Evolutionary conservation across 2,329 filamentous ascomycete genomes (phyloP).

Genomic region (Penicillium sp.): DNA sequence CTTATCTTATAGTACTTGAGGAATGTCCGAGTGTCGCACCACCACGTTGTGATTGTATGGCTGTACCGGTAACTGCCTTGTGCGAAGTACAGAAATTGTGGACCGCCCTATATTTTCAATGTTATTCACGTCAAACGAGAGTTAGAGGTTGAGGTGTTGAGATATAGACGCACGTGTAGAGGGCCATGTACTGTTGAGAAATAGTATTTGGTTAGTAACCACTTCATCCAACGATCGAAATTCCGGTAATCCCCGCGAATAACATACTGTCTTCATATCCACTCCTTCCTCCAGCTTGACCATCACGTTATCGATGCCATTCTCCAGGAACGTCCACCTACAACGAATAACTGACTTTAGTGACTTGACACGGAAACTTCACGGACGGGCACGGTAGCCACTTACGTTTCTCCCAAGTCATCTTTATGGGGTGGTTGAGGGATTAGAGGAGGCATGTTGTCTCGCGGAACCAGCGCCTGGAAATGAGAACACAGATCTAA

Average conservation of each 20-base stretch:
- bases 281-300: conserved; percentile 87
- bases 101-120: conserved; percentile 66
- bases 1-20: neutral
- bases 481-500: neutral
- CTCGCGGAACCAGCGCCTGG: conserved; percentile 12
- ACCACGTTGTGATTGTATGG: conserved; percentile 68
- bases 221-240: conserved; percentile 2
- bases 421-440: conserved; percentile 59
- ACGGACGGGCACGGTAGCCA: conserved; percentile 23
- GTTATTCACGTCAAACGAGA: conserved; percentile 16
- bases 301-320: conserved; percentile 92
- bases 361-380: neutral
- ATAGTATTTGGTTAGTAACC: conserved; percentile 22
- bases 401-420: conserved; percentile 66
- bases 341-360: conserved; percentile 25
- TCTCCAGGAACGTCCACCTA: conserved; percentile 89
- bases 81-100: conserved; percentile 99
- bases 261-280: conserved; percentile 80
- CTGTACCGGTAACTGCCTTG: conserved; percentile 72
- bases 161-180: conserved; percentile 73
- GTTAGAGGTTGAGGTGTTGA: neutral
- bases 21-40: conserved; percentile 53
- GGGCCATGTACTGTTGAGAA: conserved; percentile 78
- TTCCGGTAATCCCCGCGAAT: conserved; percentile 15
- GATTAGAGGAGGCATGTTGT: conserved; percentile 43